Conservation (phyloP, 495 filamentous ascomycete species). For the Jackrogersella minutella region DNA sequence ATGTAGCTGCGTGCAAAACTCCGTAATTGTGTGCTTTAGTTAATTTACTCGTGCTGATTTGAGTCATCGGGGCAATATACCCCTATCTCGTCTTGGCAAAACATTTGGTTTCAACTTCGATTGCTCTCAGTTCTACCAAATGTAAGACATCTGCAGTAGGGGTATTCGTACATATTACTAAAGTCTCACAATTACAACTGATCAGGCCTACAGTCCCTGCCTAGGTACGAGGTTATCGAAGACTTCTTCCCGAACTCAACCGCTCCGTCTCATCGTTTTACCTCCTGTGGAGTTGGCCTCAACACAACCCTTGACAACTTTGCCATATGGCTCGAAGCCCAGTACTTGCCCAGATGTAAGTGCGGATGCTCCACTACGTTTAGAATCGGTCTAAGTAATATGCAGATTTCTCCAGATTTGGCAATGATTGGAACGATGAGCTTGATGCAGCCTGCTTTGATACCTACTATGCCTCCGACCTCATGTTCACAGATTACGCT, state of each 20-base stretch:
- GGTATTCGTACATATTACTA: background rate
- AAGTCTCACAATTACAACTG: background rate
- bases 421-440: slow-evolving; percentile 52
- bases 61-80: slow-evolving; percentile 53
- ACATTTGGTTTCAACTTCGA: slow-evolving; percentile 56
- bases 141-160: slow-evolving; percentile 45
- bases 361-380: background rate
- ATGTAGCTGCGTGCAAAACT: slow-evolving; percentile 59
- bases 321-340: slow-evolving; percentile 59
- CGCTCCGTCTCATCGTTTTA: slow-evolving; percentile 44
- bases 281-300: slow-evolving; percentile 60
- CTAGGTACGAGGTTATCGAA: slow-evolving; percentile 49
- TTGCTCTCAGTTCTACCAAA: slow-evolving; percentile 61
- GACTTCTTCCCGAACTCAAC: slow-evolving; percentile 43
- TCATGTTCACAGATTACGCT: slow-evolving; percentile 61
- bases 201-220: too few species aligned
- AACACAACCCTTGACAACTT: slow-evolving; percentile 63
- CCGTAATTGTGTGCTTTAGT: background rate
- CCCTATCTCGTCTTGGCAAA: slow-evolving; percentile 68
- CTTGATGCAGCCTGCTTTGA: slow-evolving; percentile 61
- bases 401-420: slow-evolving; percentile 44
- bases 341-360: slow-evolving; percentile 60
- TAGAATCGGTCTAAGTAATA: slow-evolving; percentile 6
- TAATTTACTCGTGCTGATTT: slow-evolving; percentile 17
- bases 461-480: slow-evolving; percentile 62